A percentile compares a stretch with the other conserved stretches of the same genome.
phyloP scores from a whole-genome alignment of 2,329 filamentous ascomycete species.

The Fusarium sp. region DNA sequence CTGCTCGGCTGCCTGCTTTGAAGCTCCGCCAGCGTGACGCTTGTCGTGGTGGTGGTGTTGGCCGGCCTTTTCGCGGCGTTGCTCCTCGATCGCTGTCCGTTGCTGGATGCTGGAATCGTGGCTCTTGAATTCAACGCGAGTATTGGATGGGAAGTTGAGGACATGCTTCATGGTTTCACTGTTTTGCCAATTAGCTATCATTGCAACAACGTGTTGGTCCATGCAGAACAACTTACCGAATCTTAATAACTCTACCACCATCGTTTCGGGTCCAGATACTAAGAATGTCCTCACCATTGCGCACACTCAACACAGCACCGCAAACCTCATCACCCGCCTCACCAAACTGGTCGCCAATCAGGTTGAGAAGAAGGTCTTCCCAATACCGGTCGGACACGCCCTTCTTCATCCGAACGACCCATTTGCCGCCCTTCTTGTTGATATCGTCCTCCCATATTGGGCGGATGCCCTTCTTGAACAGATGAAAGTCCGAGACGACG shows the following conservation, averaged over 20 bases:
- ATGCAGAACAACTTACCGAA: slow-evolving; percentile 75
- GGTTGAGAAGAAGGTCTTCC: slow-evolving; percentile 91
- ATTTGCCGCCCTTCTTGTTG: slow-evolving; percentile 96
- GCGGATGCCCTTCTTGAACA: slow-evolving; percentile 95
- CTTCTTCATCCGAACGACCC: slow-evolving; percentile 97
- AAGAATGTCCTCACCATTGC: slow-evolving; percentile 95
- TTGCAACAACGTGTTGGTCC: background rate
- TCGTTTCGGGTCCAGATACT: slow-evolving; percentile 98
- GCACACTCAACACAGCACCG: slow-evolving; percentile 91
- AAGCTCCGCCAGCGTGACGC: slow-evolving; percentile 47
- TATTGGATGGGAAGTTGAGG: slow-evolving; percentile 86
- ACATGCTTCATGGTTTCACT: slow-evolving; percentile 96
- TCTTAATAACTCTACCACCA: slow-evolving; percentile 93
- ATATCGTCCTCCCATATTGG: slow-evolving; percentile 99
- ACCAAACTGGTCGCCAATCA: slow-evolving; percentile 92
- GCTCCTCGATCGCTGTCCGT: slow-evolving; percentile 88
- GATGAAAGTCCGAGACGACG: slow-evolving; percentile 95
- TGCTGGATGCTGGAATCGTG: slow-evolving; percentile 97
- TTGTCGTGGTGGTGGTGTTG: slow-evolving; percentile 59
- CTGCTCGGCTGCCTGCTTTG: slow-evolving; percentile 51
- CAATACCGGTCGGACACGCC: slow-evolving; percentile 96
- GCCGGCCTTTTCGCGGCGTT: slow-evolving; percentile 82
- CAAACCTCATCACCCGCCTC: slow-evolving; percentile 95
- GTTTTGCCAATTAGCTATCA: slow-evolving; percentile 35
- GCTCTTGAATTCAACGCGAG: slow-evolving; percentile 93